phyloP scores from a whole-genome alignment of 2,329 filamentous ascomycete species.

The Hypoxylon sp. region DNA sequence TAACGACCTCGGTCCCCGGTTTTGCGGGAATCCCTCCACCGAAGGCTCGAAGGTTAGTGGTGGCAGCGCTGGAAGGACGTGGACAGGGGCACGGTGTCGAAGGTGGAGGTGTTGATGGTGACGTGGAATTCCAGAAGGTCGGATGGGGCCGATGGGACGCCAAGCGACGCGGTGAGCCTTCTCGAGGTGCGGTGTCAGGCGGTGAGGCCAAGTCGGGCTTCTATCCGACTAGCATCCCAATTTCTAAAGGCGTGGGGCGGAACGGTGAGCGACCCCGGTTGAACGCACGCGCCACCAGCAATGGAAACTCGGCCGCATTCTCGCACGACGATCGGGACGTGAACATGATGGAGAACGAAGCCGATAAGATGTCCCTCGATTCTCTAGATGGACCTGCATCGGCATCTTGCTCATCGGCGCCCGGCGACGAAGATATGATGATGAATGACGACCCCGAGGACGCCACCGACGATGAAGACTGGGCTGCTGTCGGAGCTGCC shows the following conservation, averaged over 20 bases:
- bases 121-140: conserved; percentile 91
- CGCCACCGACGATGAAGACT: conserved; percentile 94
- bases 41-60: conserved; percentile 89
- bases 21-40: conserved; percentile 88
- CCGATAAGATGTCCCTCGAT: conserved; percentile 93
- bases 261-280: conserved; percentile 58
- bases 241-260: conserved; percentile 56
- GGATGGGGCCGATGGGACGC: conserved; percentile 98
- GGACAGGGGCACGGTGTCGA: conserved; percentile 62
- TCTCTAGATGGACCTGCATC: conserved; percentile 71
- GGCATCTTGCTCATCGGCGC: conserved; percentile 79
- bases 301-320: conserved; percentile 77
- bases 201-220: conserved; percentile 52
- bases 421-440: conserved; percentile 69
- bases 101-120: conserved; percentile 69
- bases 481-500: conserved; percentile 87
- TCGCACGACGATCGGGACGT: conserved; percentile 74
- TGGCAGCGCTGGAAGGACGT: conserved; percentile 88
- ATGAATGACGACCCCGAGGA: conserved; percentile 83
- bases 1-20: conserved; percentile 91
- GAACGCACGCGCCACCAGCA: conserved; percentile 64
- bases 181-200: conserved; percentile 54
- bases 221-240: conserved; percentile 64
- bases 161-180: conserved; percentile 71
- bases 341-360: conserved; percentile 82